Evolutionary conservation across 441 rosid species (phyloP), one percentile per base, ranked within the genome.

Genomic region (Erodium moschatum): DNA sequence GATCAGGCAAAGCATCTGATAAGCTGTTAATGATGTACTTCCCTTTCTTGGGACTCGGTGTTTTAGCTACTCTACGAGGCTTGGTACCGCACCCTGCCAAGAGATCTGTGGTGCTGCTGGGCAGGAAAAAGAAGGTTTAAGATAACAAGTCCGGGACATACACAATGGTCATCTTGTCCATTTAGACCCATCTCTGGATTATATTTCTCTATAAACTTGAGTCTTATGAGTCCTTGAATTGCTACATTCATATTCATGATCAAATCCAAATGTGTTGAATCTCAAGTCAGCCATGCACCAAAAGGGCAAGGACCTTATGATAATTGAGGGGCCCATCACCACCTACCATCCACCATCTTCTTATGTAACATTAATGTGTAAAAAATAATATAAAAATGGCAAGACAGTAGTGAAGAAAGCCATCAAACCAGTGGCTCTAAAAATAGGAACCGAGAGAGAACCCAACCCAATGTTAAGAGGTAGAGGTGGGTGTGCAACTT

Each of bases 1-100:
- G 87, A 42, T 92, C 93, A 0, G 82, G 84, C 64, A 88, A 81
- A 74, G 89, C 85, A 40, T 80, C 92, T 3, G 89, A 90, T 58
- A 77, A 71, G 66, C 73, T 90, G 83, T 42, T 86, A 75, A 81
- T 67, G 81, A n/a, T 85, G 73, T 88, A 90, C 69, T 70, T 6
- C 20, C 93, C 93, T 35, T 84, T 88, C 79, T 24, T 89, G 81
- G 94, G 89, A 4, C 68, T 87, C 11, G 84, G 87, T 58, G 64
- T 83, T 42, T 71, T 89, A 48, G 91, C 97, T 12, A 64, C 85
- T 71, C 78, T 87, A 56, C 87, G 92, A 46, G 96, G 94, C 24
- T 72, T 89, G 66, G 71, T 85, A 71, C 71, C 86, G 0, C 35
- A 8, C 20, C 73, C 82, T 18, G 80, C 84, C 67, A 85, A 84